Evolutionary conservation across 2,329 filamentous ascomycete species (phyloP).

Genomic region (Westerdykella ornata): DNA sequence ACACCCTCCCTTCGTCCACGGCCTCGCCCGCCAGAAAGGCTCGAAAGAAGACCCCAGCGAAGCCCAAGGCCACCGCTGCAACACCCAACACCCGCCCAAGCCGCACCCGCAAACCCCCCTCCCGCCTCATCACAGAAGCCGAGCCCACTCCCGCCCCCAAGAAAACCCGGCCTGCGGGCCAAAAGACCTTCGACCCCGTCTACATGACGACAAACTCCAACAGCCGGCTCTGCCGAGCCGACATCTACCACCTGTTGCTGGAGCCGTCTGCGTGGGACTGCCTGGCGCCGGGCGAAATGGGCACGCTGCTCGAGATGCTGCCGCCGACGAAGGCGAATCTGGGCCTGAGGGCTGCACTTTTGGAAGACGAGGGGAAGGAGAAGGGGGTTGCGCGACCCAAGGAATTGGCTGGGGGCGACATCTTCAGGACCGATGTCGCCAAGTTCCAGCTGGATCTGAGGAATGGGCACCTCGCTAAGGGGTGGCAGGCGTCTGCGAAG

Average conservation of each 20-base stretch:
- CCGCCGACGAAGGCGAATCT: slow-evolving; percentile 13
- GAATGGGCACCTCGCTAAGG: slow-evolving; percentile 50
- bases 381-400: slow-evolving; percentile 14
- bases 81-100: slow-evolving; percentile 14
- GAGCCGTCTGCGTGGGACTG: slow-evolving; percentile 24
- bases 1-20: not conserved
- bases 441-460: slow-evolving; percentile 52
- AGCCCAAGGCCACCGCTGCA: not conserved
- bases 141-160: slow-evolving; percentile 8
- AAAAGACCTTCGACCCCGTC: slow-evolving; percentile 24
- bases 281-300: slow-evolving; percentile 20
- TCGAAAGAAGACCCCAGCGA: not conserved
- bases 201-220: slow-evolving; percentile 29
- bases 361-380: slow-evolving; percentile 7
- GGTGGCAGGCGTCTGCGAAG: slow-evolving; percentile 51
- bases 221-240: slow-evolving; percentile 25
- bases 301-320: slow-evolving; percentile 19
- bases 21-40: slow-evolving; percentile 2
- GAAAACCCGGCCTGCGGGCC: slow-evolving; percentile 5
- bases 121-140: slow-evolving; percentile 14
- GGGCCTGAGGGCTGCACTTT: slow-evolving; percentile 11
- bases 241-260: slow-evolving; percentile 32
- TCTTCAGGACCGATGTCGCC: slow-evolving; percentile 49
- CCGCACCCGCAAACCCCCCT: slow-evolving; percentile 26
- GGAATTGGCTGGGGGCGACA: slow-evolving; percentile 27